Evolutionary conservation across 306 rosid species (phyloP), one percentile per base, ranked within the genome.

Genomic region (Malus fusca): DNA sequence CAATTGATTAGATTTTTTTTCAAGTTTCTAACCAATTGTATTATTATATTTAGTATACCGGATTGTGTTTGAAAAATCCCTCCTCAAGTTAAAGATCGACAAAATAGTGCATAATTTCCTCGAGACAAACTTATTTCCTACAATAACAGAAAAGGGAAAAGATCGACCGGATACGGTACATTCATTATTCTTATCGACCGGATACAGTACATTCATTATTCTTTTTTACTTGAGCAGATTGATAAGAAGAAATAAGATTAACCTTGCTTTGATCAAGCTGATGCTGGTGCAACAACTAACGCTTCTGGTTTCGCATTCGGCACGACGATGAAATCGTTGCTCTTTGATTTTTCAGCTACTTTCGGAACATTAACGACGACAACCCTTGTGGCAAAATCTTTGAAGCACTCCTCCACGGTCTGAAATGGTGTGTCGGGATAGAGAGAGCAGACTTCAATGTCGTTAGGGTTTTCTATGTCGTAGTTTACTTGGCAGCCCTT

Each of bases 401-500:
- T 48, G 19, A 74, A 88, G 82, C 89, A 89, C 26, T 85, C 85
- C 31, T 87, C 90, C 74, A 89, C 42, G 56, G 77, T 64, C 60
- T 76, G 69, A 21, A 84, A 68, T 6, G 78, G 64, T 31, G 80
- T 84, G 2, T 85, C 85, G 5, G 93, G 90, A 62, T 86, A 88
- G 14, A 89, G 89, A 52, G 58, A 46, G 9, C 60, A 37, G 25
- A 89, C 85, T 56, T 86, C 89, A 11, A 79, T 72, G 6, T 89
- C 90, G 10, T n/a, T 18, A 10, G 80, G 64, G 4, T 79, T 84
- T 9, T 89, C 84, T 21, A 22, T 28, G 43, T 26, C 17, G 73
- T 76, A 89, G 35, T 77, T 83, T 13, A 79, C 26, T 76, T 89
- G 93, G 75, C 93, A 89, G 25, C 93, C 93, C 1, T 81, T 87